phyloP scores from a whole-genome alignment of 2,329 filamentous ascomycete species.

The Colletotrichum zoysiae region DNA sequence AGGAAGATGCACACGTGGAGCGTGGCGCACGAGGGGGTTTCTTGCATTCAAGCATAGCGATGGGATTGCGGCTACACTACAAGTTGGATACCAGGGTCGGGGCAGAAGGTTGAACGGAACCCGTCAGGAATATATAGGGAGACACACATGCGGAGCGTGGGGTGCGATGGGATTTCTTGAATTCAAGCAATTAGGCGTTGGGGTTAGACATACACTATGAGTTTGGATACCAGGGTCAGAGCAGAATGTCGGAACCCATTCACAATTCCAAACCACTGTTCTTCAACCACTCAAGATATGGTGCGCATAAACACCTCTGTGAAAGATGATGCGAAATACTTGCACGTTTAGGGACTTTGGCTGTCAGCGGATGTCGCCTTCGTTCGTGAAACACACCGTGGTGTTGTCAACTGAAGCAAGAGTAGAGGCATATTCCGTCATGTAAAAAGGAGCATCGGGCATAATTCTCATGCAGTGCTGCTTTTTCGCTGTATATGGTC shows the following conservation, averaged over 20 bases:
- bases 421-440: neutral
- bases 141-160: neutral
- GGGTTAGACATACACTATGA: neutral
- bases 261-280: neutral
- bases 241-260: too few species aligned
- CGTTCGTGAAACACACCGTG: too few species aligned
- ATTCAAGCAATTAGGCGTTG: neutral
- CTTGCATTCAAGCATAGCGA: neutral
- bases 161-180: neutral
- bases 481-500: too few species aligned
- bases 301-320: neutral
- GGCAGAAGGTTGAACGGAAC: neutral
- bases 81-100: too few species aligned
- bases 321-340: neutral
- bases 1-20: neutral
- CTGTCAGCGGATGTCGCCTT: neutral
- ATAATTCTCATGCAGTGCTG: too few species aligned
- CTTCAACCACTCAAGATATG: neutral
- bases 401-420: neutral
- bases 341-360: too few species aligned
- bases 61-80: neutral
- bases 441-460: too few species aligned
- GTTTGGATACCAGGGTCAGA: neutral
- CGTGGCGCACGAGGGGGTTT: neutral
- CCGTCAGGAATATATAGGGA: neutral